phyloP scores from a whole-genome alignment of 2,329 filamentous ascomycete species.

The Cercospora sp. region DNA sequence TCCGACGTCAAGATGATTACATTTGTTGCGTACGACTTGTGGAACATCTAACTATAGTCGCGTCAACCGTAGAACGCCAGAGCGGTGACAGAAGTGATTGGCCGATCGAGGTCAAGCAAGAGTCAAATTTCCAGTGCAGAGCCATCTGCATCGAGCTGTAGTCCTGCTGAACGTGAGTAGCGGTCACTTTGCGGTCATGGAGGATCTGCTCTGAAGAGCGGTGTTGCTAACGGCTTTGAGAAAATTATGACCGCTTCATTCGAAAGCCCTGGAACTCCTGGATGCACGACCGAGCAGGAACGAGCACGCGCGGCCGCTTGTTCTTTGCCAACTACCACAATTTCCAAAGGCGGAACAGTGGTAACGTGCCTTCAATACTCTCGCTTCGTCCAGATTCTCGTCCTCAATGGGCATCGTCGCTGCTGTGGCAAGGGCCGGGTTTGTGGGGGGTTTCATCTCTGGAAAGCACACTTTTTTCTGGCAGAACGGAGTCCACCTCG shows the following conservation, averaged over 20 bases:
- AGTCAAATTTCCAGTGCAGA: not conserved
- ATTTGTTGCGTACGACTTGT: not conserved
- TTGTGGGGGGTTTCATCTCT: too few species aligned
- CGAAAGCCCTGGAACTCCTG: not conserved
- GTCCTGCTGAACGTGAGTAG: not conserved
- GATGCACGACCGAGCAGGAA: not conserved
- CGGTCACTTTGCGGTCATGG: not conserved
- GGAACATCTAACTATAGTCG: not conserved
- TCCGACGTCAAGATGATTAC: slow-evolving; percentile 14
- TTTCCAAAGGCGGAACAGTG: not conserved
- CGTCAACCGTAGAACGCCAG: not conserved
- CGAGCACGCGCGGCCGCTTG: too few species aligned
- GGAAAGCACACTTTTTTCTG: not conserved
- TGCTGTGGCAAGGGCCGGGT: too few species aligned
- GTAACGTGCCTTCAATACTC: not conserved
- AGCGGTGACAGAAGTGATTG: not conserved
- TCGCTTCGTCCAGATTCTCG: not conserved
- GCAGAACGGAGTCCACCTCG: not conserved
- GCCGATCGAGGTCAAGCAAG: not conserved
- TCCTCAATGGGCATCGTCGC: not conserved
- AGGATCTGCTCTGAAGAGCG: not conserved
- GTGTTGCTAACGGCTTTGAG: slow-evolving; percentile 3
- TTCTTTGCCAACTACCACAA: not conserved
- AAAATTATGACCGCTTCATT: slow-evolving; percentile 6
- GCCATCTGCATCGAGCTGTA: not conserved